Evolutionary conservation across 495 filamentous ascomycete species (phyloP).

Genomic region (Neurospora tetrasperma): DNA sequence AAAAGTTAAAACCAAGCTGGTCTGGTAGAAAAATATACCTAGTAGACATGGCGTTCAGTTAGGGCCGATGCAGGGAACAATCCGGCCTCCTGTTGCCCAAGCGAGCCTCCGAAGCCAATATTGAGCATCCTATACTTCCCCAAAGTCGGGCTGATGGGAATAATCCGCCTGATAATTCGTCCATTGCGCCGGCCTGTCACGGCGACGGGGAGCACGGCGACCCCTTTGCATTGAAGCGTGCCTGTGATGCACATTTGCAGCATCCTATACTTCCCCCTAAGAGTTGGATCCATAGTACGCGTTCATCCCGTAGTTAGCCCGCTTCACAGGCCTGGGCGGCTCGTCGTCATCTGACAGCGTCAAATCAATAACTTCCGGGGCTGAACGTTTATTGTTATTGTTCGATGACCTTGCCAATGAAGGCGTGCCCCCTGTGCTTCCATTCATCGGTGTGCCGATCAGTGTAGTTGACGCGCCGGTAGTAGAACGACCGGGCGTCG

Average conservation of each 20-base stretch:
- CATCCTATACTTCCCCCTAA: not conserved
- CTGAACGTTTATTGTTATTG: slow-evolving; percentile 49
- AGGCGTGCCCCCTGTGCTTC: slow-evolving; percentile 18
- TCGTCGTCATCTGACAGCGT: slow-evolving; percentile 69
- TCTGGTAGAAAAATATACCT: not conserved
- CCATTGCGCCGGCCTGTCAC: not conserved
- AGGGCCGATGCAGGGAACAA: not conserved
- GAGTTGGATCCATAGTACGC: not conserved
- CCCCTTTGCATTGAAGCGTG: not conserved
- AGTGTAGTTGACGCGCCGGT: slow-evolving; percentile 4
- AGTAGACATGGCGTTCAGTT: not conserved
- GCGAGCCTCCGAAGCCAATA: not conserved
- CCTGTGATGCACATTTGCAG: not conserved
- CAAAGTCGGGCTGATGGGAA: not conserved
- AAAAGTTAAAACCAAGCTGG: not conserved
- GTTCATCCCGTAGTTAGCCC: slow-evolving; percentile 22
- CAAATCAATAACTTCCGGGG: slow-evolving; percentile 64
- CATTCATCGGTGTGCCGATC: slow-evolving; percentile 20
- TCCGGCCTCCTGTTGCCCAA: not conserved
- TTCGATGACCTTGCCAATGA: slow-evolving; percentile 29
- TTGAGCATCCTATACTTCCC: not conserved
- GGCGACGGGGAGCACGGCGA: not conserved
- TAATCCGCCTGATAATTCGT: not conserved
- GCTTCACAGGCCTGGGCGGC: slow-evolving; percentile 46
- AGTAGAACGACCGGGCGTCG: slow-evolving; percentile 5